Base-by-base conservation (phyloP, 257 asterid genomes). In the Nicotiana otophora region DNA sequence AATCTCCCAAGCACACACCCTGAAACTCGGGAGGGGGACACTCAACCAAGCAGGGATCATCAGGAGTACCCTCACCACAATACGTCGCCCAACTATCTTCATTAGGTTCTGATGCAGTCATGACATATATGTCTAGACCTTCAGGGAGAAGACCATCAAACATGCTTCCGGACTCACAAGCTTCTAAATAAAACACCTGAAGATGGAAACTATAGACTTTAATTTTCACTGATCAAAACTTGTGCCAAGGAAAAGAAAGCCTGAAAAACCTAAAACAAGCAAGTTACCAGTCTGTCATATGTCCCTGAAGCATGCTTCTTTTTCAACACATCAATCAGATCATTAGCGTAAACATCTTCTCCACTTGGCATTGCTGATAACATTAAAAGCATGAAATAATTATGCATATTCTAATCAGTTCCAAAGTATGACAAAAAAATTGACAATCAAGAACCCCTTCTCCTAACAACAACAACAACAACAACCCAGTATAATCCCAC, bases 71-170 rank as follows among this genome's bases (percentile, higher is more conserved):
- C 66, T 97, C 97, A 0, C 98, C 98, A 88, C 99, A 96, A 81
- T 94, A 96, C 61, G 98, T 96, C 34, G 91, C 99, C 94, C 94
- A 96, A 86, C 98, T 96, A 81, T 95, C 91, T 89, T 94, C 99
- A 26, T 89, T 90, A 1, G 99, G 96, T 81, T 96, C 90, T 77
- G 99, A 94, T 54, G 98, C 99, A 55, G 98, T 96, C 64, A 97
- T 93, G 39, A 93, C 98, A 82, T 96, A 96, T 60, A 96, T 92
- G 84, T 96, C 91, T 82, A 96, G 83, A 85, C 90, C 95, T 82
- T 92, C 85, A 12, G 98, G 95, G 65, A 96, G 94, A 82, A 96
- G 92, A 86, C 98, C 99, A 84, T 94, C 99, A 82, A 96, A 96
- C 82, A 96, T 93, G 83, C 98, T 96, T 86, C 98, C 99, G 34